phyloP scores from a whole-genome alignment of 129 eudicot species.

The Helianthus tuberosus region DNA sequence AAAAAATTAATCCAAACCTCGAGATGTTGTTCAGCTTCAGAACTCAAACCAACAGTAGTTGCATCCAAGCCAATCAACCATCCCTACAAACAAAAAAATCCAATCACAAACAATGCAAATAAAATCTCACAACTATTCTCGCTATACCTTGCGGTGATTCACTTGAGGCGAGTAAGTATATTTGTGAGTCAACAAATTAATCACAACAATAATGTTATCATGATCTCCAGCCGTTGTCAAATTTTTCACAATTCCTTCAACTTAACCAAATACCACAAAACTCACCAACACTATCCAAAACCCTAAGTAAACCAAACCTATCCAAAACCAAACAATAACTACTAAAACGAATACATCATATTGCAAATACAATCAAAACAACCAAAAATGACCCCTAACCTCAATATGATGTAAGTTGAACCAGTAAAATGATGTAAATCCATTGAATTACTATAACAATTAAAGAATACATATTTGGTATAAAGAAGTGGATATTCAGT shows the following conservation, averaged over 20 bases:
- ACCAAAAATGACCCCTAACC: conserved; percentile 43
- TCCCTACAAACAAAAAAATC: conserved; percentile 51
- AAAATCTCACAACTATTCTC: background rate
- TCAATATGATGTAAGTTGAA: conserved; percentile 28
- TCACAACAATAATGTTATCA: conserved; percentile 76
- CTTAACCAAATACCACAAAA: conserved; percentile 45
- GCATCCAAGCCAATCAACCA: conserved; percentile 98
- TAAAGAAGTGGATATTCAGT: too few relatives aligned
- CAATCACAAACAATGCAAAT: conserved; percentile 21
- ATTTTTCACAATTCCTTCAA: conserved; percentile 92
- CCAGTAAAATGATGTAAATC: too few relatives aligned
- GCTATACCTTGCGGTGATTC: conserved; percentile 82
- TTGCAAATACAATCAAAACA: conserved; percentile 8
- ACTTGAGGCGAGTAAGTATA: conserved; percentile 78
- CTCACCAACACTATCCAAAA: conserved; percentile 21
- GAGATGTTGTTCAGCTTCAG: conserved; percentile 89
- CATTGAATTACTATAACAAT: too few relatives aligned
- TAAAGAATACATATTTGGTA: too few relatives aligned
- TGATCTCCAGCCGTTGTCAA: conserved; percentile 81
- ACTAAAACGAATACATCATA: conserved; percentile 7
- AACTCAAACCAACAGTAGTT: conserved; percentile 84
- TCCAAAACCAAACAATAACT: background rate
- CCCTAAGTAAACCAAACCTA: too few relatives aligned
- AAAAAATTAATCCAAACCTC: conserved; percentile 55
- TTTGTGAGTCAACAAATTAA: conserved; percentile 72